These are phyloP conservation scores for Kuraishia piskuri DNA, from an alignment of 805 yeast genomes.

Conservation along the genomic window DNA sequence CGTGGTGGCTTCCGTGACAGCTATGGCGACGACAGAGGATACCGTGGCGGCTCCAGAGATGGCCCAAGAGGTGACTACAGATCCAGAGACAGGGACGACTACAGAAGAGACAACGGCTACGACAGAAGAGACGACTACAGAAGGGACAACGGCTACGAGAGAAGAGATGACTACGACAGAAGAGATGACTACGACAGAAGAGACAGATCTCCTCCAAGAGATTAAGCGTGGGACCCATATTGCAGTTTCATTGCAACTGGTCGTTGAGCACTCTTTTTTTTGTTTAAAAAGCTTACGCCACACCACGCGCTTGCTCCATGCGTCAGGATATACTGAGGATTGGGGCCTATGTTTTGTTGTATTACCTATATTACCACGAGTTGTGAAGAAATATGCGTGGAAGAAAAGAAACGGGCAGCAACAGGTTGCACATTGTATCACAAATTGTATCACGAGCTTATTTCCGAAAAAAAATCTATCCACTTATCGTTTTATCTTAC, in stretches of 20 bases:
- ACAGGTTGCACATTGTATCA: not conserved
- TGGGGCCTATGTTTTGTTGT: not conserved
- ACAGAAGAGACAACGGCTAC: slow-evolving; percentile 37
- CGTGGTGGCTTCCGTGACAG: slow-evolving; percentile 37
- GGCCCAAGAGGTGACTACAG: slow-evolving; percentile 11
- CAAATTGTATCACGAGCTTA: not conserved
- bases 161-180: slow-evolving; percentile 42
- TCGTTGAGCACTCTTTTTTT: no score
- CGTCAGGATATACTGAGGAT: not conserved
- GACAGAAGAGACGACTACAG: slow-evolving; percentile 49
- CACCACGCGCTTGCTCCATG: no score
- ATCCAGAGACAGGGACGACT: slow-evolving; percentile 12
- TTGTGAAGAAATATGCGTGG: not conserved
- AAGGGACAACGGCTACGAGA: slow-evolving; percentile 40
- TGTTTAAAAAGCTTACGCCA: no score
- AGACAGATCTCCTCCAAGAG: slow-evolving; percentile 75
- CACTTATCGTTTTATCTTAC: not conserved
- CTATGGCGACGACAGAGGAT: slow-evolving; percentile 22
- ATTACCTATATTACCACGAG: not conserved
- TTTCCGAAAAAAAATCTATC: not conserved
- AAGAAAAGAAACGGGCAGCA: not conserved
- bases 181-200: slow-evolving; percentile 41
- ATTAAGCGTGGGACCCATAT: slow-evolving; percentile 23
- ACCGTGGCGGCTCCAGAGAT: slow-evolving; percentile 14
- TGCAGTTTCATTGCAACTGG: not conserved